These are phyloP conservation scores for Umbelopsis sp. DNA, from an alignment of 192 early-diverging fungal genomes.

Conservation along the genomic window DNA sequence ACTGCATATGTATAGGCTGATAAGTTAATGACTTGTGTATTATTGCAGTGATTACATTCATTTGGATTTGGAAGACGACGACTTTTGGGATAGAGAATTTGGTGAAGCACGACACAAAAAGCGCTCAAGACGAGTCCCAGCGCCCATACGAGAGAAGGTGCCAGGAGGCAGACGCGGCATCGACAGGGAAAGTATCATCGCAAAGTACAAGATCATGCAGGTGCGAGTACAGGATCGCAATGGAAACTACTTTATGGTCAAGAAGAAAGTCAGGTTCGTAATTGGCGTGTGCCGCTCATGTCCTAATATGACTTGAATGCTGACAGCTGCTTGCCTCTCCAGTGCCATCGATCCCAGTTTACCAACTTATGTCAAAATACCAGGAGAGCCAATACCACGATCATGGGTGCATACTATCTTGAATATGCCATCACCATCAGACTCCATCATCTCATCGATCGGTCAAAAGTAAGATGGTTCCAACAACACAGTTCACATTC, in stretches of 20 bases:
- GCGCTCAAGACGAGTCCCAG: slow-evolving; percentile 39
- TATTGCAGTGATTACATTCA: slow-evolving; percentile 70
- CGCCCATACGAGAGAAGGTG: slow-evolving; percentile 49
- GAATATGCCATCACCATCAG: slow-evolving; percentile 11
- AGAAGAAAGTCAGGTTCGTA: slow-evolving; percentile 74
- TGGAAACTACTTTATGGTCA: slow-evolving; percentile 85
- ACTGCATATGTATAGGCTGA: not conserved
- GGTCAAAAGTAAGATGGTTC: slow-evolving; percentile 6
- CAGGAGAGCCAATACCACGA: slow-evolving; percentile 78
- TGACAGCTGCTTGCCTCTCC: not conserved
- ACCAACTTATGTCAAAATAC: slow-evolving; percentile 89
- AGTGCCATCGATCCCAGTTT: slow-evolving; percentile 80
- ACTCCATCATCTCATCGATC: not conserved
- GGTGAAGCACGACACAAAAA: slow-evolving; percentile 50
- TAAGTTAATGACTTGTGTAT: slow-evolving; percentile 14
- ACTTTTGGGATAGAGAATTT: slow-evolving; percentile 78
- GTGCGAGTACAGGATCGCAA: slow-evolving; percentile 83
- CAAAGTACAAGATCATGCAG: slow-evolving; percentile 86
- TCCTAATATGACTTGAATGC: not conserved
- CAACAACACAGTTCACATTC: not conserved
- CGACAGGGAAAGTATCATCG: slow-evolving; percentile 72
- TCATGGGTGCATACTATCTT: slow-evolving; percentile 86
- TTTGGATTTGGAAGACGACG: slow-evolving; percentile 65
- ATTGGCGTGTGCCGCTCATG: not conserved
- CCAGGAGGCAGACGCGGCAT: slow-evolving; percentile 34